Base-by-base conservation (phyloP, 257 asterid genomes). In the Solanum lignicaule region DNA sequence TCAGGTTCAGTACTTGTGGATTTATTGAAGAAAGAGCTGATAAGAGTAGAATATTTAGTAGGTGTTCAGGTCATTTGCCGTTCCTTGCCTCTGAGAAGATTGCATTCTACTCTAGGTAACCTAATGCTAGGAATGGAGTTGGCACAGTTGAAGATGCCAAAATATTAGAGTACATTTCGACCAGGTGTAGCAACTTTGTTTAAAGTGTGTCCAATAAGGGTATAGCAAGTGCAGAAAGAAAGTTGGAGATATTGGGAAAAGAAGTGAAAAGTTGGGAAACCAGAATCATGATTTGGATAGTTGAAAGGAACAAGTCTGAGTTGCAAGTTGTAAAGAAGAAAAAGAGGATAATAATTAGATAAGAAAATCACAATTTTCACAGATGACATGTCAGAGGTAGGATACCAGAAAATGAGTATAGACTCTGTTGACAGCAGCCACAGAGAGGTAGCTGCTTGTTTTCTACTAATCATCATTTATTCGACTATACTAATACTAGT, bases 301-400 rank as follows among this genome's bases (percentile, higher is more conserved):
- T 74, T 87, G 92, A 90, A 88, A 90, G 92, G 87, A 87, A 90
- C 92, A 65, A 33, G 33, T 88, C 92, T 43, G 23, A 62, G 31
- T 66, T 90, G 92, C 91, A 68, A 85, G 91, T 81, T 68, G 91
- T 88, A 87, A 62, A 66, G 88, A 87, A 84, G 73, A 48, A 83
- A 86, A 83, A 66, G 87, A 69, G 52, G 55, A 55, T 14, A 39
- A 68, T 60, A 32, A 83, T 72, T 81, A 60, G 83, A 83, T 83
- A 18, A 73, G 62, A 20, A 36, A 87, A 84, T 87, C 84, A 48
- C 60, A 46, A 33, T 68, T 31, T 85, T 35, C 52, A 35, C 82
- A 20, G 36, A 43, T 13, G 10, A 55, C 21, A 29, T 32, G 62
- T n/a, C 29, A 82, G 89, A 43, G 87, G 21, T 46, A 38, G 55